Evolutionary conservation across 192 early-diverging fungal species (phyloP).

Genomic region (Coemansia sp.): DNA sequence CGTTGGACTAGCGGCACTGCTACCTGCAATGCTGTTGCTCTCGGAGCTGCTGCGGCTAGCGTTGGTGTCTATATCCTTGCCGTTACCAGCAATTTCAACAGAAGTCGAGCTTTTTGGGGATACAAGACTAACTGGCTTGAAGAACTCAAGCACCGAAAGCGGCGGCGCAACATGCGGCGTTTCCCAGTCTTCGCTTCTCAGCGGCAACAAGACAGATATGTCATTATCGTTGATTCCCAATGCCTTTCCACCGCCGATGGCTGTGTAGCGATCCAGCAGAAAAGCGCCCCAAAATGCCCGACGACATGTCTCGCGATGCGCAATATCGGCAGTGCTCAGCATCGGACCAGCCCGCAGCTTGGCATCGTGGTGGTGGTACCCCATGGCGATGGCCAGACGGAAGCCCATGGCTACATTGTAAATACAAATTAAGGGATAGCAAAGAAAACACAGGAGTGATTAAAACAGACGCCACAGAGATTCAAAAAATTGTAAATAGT

Average conservation of each 20-base stretch:
- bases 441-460: not conserved
- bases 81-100: not conserved
- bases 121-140: constrained; percentile 19
- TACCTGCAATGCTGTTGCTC: constrained; percentile 1
- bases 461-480: not conserved
- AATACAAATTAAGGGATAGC: not conserved
- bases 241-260: constrained; percentile 50
- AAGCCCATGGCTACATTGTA: constrained; percentile 51
- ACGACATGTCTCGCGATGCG: constrained; percentile 39
- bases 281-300: constrained; percentile 53
- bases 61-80: not conserved
- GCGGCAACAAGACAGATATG: constrained; percentile 40
- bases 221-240: constrained; percentile 53
- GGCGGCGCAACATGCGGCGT: constrained; percentile 23
- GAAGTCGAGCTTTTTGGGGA: constrained; percentile 1
- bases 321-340: constrained; percentile 38
- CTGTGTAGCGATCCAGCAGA: constrained; percentile 45
- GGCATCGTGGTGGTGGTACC: constrained; percentile 48
- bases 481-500: no score
- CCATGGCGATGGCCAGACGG: constrained; percentile 52
- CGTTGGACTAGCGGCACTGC: constrained; percentile 20
- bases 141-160: constrained; percentile 42
- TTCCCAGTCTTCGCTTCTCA: constrained; percentile 46
- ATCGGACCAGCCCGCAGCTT: constrained; percentile 40
- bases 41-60: not conserved